Evolutionary conservation across 1,284 basidiomycete species (phyloP).

Genomic region (Microstroma glucosiphilum): DNA sequence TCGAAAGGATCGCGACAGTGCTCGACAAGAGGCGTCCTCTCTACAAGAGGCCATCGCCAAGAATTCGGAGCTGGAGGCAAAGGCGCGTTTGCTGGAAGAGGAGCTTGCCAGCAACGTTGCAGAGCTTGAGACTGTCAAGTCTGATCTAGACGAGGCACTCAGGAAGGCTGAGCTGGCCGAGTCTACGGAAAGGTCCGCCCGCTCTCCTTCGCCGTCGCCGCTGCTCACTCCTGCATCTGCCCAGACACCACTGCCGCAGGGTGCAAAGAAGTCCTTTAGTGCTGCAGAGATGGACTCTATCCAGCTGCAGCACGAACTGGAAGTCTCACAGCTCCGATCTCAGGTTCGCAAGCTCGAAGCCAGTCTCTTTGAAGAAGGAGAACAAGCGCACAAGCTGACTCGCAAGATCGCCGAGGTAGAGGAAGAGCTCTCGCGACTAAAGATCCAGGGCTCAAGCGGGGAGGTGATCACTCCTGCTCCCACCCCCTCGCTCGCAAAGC

Average conservation of each 20-base stretch:
- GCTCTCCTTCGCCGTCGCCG: not conserved
- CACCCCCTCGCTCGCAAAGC: not conserved
- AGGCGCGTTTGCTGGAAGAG: not conserved
- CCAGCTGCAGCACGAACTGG: constrained; percentile 27
- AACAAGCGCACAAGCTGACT: constrained; percentile 24
- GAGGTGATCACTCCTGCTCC: not conserved
- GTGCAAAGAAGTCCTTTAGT: not conserved
- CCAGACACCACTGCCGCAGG: not conserved
- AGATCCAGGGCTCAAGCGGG: not conserved
- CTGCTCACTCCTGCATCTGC: not conserved
- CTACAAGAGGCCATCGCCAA: not conserved
- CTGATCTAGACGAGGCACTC: not conserved
- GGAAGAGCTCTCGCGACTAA: constrained; percentile 13
- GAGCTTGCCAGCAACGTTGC: not conserved
- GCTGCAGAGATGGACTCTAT: constrained; percentile 22
- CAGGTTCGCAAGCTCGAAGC: constrained; percentile 34
- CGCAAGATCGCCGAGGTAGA: constrained; percentile 26
- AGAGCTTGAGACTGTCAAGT: not conserved
- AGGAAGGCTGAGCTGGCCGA: not conserved
- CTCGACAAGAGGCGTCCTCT: not conserved
- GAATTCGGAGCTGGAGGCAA: not conserved
- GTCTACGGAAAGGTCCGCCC: not conserved
- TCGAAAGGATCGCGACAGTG: not conserved
- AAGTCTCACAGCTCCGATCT: constrained; percentile 23
- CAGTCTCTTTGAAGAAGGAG: constrained; percentile 31